phyloP scores from a whole-genome alignment of 352 stramenopile genomes.

The Elongisporangium anandrum region DNA sequence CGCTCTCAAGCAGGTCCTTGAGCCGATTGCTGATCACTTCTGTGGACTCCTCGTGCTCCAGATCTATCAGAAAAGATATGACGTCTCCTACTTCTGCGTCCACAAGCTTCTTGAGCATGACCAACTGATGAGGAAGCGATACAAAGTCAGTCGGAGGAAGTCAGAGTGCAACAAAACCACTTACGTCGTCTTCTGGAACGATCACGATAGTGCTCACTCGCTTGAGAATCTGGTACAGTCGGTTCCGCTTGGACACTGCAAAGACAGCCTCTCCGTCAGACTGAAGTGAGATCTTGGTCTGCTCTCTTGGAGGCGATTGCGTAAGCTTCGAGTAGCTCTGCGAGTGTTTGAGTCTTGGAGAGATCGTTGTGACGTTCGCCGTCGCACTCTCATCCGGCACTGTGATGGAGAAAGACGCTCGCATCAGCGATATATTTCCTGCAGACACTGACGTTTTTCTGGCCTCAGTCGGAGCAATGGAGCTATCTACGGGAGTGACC shows the following conservation, averaged over 20 bases:
- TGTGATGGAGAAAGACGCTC: background rate
- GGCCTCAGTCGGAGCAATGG: background rate
- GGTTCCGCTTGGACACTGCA: constrained; percentile 44
- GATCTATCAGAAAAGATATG: constrained; percentile 47
- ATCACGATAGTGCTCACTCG: constrained; percentile 36
- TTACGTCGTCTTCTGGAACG: constrained; percentile 56
- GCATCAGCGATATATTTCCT: background rate
- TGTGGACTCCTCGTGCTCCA: constrained; percentile 33
- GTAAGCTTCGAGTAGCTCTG: constrained; percentile 7
- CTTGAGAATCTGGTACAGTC: constrained; percentile 66
- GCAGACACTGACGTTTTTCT: background rate
- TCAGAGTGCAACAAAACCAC: constrained; percentile 3
- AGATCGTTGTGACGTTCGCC: background rate
- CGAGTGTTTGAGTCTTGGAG: constrained; percentile 2
- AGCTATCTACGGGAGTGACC: background rate
- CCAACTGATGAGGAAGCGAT: constrained; percentile 26
- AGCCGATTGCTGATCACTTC: constrained; percentile 31
- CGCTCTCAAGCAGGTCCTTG: constrained; percentile 30
- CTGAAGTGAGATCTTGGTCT: constrained; percentile 56
- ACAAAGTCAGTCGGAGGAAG: background rate
- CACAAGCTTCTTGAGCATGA: constrained; percentile 67
- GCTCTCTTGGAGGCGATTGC: constrained; percentile 21
- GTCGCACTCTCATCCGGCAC: background rate
- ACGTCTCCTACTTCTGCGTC: constrained; percentile 70
- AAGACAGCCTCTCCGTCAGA: constrained; percentile 29